Evolutionary conservation across 768 basidiomycete species (phyloP).

Genomic region (Coprinellus micaceus): DNA sequence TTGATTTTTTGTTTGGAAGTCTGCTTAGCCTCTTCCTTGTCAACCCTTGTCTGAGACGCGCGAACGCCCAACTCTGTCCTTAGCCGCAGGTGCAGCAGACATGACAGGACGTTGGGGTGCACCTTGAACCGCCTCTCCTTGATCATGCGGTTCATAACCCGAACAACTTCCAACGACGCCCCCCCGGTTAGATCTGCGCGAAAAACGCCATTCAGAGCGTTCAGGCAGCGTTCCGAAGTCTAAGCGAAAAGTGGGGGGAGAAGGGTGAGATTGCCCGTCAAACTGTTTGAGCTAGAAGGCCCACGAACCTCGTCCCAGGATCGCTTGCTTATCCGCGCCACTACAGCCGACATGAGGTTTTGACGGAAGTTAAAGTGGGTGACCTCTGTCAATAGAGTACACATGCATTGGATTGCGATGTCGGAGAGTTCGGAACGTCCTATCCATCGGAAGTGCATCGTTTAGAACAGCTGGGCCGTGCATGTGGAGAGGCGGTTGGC

Average conservation of each 20-base stretch:
- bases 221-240: constrained; percentile 83
- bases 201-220: constrained; percentile 79
- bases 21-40: constrained; percentile 44
- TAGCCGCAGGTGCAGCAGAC: constrained; percentile 80
- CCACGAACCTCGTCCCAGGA: constrained; percentile 82
- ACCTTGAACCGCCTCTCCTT: constrained; percentile 90
- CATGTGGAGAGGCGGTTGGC: constrained; percentile 10
- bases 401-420: constrained; percentile 79
- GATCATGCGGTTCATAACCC: constrained; percentile 91
- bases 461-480: constrained; percentile 9
- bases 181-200: constrained; percentile 75
- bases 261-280: constrained; percentile 6
- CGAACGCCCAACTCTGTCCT: constrained; percentile 81
- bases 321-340: constrained; percentile 76
- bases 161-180: constrained; percentile 84
- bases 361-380: constrained; percentile 96
- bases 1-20: constrained; percentile 53
- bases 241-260: constrained; percentile 27
- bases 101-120: constrained; percentile 83
- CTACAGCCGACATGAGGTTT: constrained; percentile 86
- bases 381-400: constrained; percentile 74
- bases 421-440: constrained; percentile 65
- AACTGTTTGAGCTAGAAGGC: constrained; percentile 10
- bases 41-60: constrained; percentile 66
- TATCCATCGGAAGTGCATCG: constrained; percentile 25